Conservation (phyloP, 768 basidiomycete species). For the Pisolithus tinctorius region DNA sequence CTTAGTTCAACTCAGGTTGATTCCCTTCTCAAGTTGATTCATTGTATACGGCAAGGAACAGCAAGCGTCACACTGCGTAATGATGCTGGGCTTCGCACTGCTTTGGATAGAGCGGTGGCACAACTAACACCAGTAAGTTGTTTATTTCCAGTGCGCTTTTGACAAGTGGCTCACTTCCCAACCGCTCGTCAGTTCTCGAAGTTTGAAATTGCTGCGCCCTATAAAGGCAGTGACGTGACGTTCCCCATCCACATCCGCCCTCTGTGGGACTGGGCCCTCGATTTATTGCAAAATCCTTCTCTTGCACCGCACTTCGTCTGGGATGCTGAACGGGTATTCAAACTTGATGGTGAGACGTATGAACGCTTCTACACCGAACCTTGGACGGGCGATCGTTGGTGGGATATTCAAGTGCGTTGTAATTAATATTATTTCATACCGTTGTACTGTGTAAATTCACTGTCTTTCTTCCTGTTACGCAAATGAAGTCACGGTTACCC, state of each 20-base stretch:
- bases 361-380: slow-evolving; percentile 30
- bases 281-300: slow-evolving; percentile 1
- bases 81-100: too few species aligned
- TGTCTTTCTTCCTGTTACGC: too few species aligned
- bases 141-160: too few species aligned
- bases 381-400: slow-evolving; percentile 30
- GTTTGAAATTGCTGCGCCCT: not conserved
- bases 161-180: too few species aligned
- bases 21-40: too few species aligned
- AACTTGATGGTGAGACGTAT: slow-evolving; percentile 21
- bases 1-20: too few species aligned
- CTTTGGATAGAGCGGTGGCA: too few species aligned
- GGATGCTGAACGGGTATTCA: slow-evolving; percentile 26
- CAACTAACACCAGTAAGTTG: too few species aligned
- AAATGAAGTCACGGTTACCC: not conserved
- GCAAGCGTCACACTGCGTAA: too few species aligned
- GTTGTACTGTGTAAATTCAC: too few species aligned
- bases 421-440: not conserved
- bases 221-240: not conserved
- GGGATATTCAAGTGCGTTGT: slow-evolving; percentile 30
- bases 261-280: slow-evolving; percentile 8
- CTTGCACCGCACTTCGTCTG: slow-evolving; percentile 19
- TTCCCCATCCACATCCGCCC: not conserved
- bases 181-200: not conserved
- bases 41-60: too few species aligned